Conservation (phyloP, 306 rosid species). For the Crotalaria pallida region DNA sequence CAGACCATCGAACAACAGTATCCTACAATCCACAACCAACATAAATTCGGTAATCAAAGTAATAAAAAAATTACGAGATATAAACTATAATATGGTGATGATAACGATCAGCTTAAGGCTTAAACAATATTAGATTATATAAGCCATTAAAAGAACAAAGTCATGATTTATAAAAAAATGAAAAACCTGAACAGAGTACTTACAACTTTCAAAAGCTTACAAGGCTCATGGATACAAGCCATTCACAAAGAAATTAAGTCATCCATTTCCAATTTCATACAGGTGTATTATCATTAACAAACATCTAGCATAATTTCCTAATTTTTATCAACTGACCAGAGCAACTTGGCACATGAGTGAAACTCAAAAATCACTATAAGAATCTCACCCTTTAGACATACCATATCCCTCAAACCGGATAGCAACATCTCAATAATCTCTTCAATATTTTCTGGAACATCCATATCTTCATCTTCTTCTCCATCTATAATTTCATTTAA, state of each 20-base stretch:
- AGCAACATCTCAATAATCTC: constrained; percentile 94
- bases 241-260: constrained; percentile 16
- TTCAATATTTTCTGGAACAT: constrained; percentile 84
- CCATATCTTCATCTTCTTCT: constrained; percentile 77
- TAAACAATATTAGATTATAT: background rate
- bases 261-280: constrained; percentile 13
- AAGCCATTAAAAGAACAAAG: background rate
- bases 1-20: constrained; percentile 98
- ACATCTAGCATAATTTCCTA: background rate
- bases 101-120: constrained; percentile 13
- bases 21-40: constrained; percentile 51
- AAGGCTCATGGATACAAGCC: background rate
- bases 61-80: background rate
- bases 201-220: constrained; percentile 18
- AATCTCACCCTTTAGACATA: constrained; percentile 53
- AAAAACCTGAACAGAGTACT: background rate
- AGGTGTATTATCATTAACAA: constrained; percentile 7
- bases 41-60: background rate
- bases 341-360: constrained; percentile 1
- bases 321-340: constrained; percentile 5
- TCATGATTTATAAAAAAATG: background rate
- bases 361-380: constrained; percentile 29
- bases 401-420: constrained; percentile 90
- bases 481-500: constrained; percentile 30
- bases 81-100: background rate